phyloP scores from a whole-genome alignment of 2,329 filamentous ascomycete genomes.

The Mollisia scopiformis region DNA sequence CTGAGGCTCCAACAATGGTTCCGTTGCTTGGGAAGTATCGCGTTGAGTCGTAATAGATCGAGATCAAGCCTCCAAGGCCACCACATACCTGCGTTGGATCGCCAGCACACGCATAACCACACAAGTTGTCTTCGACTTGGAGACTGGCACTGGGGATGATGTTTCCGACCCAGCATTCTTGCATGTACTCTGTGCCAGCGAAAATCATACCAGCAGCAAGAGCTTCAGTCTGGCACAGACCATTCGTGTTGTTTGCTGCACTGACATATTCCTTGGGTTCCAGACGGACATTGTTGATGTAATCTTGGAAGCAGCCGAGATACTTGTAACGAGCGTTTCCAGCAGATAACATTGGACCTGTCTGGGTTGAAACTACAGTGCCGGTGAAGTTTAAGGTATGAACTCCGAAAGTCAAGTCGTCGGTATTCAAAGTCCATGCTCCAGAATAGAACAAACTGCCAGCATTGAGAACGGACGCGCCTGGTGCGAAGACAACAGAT shows the following conservation, averaged over 20 bases:
- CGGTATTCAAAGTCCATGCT: conserved; percentile 19
- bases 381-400: conserved; percentile 16
- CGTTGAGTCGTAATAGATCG: conserved; percentile 17
- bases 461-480: conserved; percentile 6
- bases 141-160: conserved; percentile 10
- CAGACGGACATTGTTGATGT: conserved; percentile 10
- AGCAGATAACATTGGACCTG: conserved; percentile 2
- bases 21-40: conserved; percentile 15
- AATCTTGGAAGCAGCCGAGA: conserved; percentile 18
- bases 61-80: conserved; percentile 16
- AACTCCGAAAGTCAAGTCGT: conserved; percentile 20
- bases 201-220: conserved; percentile 2
- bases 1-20: conserved; percentile 5
- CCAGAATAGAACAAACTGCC: conserved; percentile 5
- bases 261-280: conserved; percentile 11
- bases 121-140: conserved; percentile 5
- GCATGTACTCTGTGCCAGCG: conserved; percentile 17
- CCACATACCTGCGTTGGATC: conserved; percentile 13
- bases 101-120: conserved; percentile 12
- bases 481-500: conserved; percentile 26
- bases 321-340: conserved; percentile 13
- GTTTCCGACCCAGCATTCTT: conserved; percentile 16
- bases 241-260: conserved; percentile 14
- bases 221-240: conserved; percentile 16
- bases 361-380: conserved; percentile 1